A percentile compares a stretch with the other conserved stretches of the same genome.
phyloP scores from a whole-genome alignment of 306 rosid species.

The Pyrus betulifolia region DNA sequence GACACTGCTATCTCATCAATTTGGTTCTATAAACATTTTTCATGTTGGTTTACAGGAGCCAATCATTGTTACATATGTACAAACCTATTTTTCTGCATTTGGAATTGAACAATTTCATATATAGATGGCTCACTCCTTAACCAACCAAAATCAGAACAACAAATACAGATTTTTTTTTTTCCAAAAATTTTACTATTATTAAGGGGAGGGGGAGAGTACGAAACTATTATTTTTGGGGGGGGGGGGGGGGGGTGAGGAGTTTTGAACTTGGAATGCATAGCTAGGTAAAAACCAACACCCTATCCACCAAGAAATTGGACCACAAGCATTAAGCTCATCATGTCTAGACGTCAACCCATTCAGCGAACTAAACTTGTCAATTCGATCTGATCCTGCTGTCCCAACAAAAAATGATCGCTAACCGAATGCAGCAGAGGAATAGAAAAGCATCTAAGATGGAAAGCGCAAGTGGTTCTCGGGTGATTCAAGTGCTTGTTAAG shows the following conservation, averaged over 20 bases:
- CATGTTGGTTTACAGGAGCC: conserved; percentile 1
- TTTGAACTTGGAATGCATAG: too few species aligned
- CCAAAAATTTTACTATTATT: too few species aligned
- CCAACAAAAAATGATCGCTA: background rate
- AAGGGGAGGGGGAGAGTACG: too few species aligned
- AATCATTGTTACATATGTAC: background rate
- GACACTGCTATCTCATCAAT: background rate
- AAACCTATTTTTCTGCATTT: background rate
- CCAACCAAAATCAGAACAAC: background rate
- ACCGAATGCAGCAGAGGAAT: background rate
- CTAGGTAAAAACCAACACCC: too few species aligned
- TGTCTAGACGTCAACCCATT: background rate
- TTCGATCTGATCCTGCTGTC: background rate
- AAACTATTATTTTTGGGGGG: too few species aligned
- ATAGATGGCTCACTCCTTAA: background rate
- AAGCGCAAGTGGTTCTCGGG: too few species aligned
- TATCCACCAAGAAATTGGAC: too few species aligned
- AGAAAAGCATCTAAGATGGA: background rate
- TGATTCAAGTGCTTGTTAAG: conserved; percentile 21
- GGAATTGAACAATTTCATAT: background rate
- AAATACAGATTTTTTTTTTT: background rate
- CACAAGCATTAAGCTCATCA: background rate
- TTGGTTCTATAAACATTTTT: background rate
- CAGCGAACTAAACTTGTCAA: background rate
- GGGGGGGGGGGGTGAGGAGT: too few species aligned